Percentiles rank a stretch among this genome's conserved stretches.
Evolutionary conservation across 257 asterid species (phyloP).

Genomic region (Verbena officinalis): DNA sequence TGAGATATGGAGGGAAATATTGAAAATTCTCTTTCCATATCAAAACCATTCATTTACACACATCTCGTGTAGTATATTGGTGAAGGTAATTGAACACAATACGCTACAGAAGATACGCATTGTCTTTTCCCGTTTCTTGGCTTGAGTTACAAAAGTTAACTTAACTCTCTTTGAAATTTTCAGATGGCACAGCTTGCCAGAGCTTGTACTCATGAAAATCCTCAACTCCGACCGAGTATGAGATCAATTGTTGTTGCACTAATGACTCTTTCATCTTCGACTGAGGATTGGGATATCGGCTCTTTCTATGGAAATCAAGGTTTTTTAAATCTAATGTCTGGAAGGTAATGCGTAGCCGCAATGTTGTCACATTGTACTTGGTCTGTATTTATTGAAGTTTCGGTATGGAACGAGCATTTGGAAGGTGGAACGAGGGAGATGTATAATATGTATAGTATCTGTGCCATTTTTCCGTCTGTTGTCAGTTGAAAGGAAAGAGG

Average conservation of each 20-base stretch:
- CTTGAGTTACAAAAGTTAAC: background rate
- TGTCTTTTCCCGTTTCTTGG: background rate
- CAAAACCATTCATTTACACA: no score
- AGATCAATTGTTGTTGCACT: constrained; percentile 85
- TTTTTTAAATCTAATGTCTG: constrained; percentile 69
- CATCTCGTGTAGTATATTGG: background rate
- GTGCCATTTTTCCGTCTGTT: constrained; percentile 1
- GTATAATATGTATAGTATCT: background rate
- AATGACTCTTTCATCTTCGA: constrained; percentile 87
- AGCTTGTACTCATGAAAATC: constrained; percentile 86
- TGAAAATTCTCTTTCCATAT: no score
- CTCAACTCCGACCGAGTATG: constrained; percentile 87
- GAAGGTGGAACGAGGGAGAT: background rate
- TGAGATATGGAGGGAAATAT: no score
- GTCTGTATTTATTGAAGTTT: no score
- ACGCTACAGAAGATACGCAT: background rate
- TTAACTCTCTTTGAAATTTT: background rate
- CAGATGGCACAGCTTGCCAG: constrained; percentile 86
- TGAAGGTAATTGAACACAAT: background rate
- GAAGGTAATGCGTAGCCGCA: constrained; percentile 48
- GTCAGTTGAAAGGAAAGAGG: background rate
- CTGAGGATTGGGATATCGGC: constrained; percentile 92
- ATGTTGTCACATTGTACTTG: background rate
- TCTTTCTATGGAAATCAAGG: constrained; percentile 78
- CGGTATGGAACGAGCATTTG: no score